A percentile compares a stretch with the other conserved stretches of the same genome.
These are phyloP conservation scores for Arthroderma sp. DNA, from an alignment of 2,329 filamentous ascomycete genomes.

Conservation along the genomic window DNA sequence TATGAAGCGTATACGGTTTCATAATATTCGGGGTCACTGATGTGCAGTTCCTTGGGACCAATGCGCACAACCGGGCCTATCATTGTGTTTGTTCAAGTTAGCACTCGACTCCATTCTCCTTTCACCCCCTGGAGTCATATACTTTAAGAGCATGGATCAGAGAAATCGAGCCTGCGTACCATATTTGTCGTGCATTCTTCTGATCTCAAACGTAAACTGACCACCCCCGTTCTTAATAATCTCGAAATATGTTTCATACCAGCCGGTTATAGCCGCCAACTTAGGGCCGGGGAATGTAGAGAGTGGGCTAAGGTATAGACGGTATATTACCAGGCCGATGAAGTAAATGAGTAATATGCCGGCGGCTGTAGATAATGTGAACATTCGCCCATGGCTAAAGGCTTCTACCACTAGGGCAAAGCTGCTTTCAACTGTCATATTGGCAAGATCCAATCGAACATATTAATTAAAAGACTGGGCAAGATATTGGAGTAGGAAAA, in stretches of 20 bases:
- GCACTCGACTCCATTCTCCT: no score
- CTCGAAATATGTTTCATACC: constrained; percentile 14
- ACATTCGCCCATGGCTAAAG: no score
- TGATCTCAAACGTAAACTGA: constrained; percentile 10
- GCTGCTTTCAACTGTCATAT: no score
- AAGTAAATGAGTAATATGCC: not conserved
- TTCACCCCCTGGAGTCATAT: not conserved
- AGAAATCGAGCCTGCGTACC: constrained; percentile 3
- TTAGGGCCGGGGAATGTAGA: constrained; percentile 15
- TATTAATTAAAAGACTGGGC: no score
- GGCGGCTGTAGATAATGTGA: no score
- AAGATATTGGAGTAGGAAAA: no score
- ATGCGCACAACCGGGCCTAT: constrained; percentile 11
- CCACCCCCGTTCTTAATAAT: constrained; percentile 9
- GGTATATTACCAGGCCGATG: constrained; percentile 10
- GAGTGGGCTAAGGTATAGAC: constrained; percentile 13
- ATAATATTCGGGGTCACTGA: constrained; percentile 12
- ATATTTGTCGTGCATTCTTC: constrained; percentile 12
- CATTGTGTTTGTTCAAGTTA: no score
- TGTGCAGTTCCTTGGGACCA: constrained; percentile 9
- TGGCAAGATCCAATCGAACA: no score
- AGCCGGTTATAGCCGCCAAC: constrained; percentile 11
- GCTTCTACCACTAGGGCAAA: no score
- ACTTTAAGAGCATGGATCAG: not conserved
- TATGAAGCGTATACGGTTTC: constrained; percentile 15